Evolutionary conservation across 106 monocot species (phyloP).

Genomic region (Hemerocallis citrina): DNA sequence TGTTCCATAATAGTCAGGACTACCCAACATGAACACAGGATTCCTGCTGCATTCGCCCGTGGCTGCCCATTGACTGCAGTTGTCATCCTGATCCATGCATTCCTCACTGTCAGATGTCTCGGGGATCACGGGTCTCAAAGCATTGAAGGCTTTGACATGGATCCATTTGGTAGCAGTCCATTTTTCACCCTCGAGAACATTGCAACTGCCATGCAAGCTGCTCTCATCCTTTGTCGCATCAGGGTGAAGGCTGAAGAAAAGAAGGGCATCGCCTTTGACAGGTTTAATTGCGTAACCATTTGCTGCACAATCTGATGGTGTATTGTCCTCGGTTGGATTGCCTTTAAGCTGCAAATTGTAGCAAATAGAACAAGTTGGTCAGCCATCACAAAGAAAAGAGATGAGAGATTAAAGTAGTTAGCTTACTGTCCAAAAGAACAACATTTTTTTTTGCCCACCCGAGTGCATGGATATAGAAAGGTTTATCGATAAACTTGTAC

Average conservation of each 20-base stretch:
- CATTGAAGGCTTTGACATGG: slow-evolving; percentile 13
- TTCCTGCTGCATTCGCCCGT: slow-evolving; percentile 64
- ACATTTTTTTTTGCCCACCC: no score
- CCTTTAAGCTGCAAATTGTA: slow-evolving; percentile 19
- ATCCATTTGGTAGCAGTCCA: slow-evolving; percentile 64
- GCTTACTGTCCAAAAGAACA: neutral
- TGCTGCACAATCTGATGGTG: slow-evolving; percentile 34
- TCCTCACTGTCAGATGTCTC: slow-evolving; percentile 19
- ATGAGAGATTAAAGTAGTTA: neutral
- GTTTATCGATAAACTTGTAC: neutral
- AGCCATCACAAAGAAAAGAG: neutral
- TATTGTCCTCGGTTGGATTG: slow-evolving; percentile 20
- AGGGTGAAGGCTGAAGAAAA: slow-evolving; percentile 55
- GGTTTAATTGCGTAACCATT: slow-evolving; percentile 45
- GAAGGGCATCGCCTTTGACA: slow-evolving; percentile 46
- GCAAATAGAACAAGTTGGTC: neutral
- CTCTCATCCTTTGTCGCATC: slow-evolving; percentile 36
- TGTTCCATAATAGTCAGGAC: slow-evolving; percentile 63
- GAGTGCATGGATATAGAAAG: no score
- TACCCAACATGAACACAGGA: slow-evolving; percentile 59
- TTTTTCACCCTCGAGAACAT: slow-evolving; percentile 50
- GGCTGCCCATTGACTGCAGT: slow-evolving; percentile 55
- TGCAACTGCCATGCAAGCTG: slow-evolving; percentile 40
- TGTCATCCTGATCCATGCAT: slow-evolving; percentile 66
- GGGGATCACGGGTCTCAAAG: neutral